Conservation (phyloP, 2,329 filamentous ascomycete genomes). For the Aureobasidium lini region DNA sequence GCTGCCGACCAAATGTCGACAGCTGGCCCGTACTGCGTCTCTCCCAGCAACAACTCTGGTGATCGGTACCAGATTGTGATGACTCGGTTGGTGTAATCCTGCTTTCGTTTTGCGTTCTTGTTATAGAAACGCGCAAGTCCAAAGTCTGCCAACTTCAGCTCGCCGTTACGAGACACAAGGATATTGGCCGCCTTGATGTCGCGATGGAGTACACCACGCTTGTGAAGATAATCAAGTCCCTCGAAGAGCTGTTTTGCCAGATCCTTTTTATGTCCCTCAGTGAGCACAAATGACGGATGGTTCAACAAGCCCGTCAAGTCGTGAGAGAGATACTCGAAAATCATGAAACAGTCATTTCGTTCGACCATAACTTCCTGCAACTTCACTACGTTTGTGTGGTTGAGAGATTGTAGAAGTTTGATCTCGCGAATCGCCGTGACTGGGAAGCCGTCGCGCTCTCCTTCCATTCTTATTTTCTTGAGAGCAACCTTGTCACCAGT, state of each 20-base stretch:
- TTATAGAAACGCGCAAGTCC: conserved; percentile 93
- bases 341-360: conserved; percentile 98
- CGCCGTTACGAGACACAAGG: conserved; percentile 79
- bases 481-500: conserved; percentile 75
- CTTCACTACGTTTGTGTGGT: conserved; percentile 74
- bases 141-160: conserved; percentile 91
- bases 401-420: conserved; percentile 80
- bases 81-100: conserved; percentile 96
- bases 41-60: conserved; percentile 81
- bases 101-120: conserved; percentile 63
- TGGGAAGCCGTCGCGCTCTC: conserved; percentile 82
- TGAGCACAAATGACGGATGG: conserved; percentile 82
- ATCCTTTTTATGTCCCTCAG: conserved; percentile 82
- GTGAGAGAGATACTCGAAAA: conserved; percentile 96
- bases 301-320: conserved; percentile 93
- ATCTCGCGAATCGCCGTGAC: conserved; percentile 88
- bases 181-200: conserved; percentile 99
- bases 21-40: conserved; percentile 81
- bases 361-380: conserved; percentile 95
- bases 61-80: conserved; percentile 98
- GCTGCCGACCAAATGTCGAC: conserved; percentile 97
- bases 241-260: conserved; percentile 89
- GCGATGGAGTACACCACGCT: conserved; percentile 85
- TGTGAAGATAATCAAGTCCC: conserved; percentile 87
- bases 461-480: conserved; percentile 90